Conservation (phyloP, 495 filamentous ascomycete species). For the Penicillium longicatenatum region DNA sequence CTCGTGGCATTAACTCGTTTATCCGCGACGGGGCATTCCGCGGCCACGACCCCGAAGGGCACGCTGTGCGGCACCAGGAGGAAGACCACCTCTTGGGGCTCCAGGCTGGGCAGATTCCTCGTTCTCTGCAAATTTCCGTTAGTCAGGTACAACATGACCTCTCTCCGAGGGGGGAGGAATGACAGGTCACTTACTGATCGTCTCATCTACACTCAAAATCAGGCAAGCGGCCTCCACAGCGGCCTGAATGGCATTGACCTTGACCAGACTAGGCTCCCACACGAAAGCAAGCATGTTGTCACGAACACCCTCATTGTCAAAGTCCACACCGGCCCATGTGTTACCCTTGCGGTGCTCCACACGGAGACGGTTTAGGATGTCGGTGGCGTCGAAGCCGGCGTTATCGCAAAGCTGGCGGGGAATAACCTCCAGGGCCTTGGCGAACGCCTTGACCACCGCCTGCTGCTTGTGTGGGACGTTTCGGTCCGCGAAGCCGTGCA, state of each 20-base stretch:
- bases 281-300: conserved; percentile 95
- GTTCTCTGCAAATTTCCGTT: conserved; percentile 58
- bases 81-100: conserved; percentile 74
- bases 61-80: conserved; percentile 89
- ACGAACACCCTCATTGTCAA: conserved; percentile 83
- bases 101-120: conserved; percentile 85
- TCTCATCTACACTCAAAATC: conserved; percentile 96
- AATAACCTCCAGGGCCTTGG: conserved; percentile 95
- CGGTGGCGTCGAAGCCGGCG: conserved; percentile 95
- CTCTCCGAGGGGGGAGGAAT: neutral
- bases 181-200: conserved; percentile 65
- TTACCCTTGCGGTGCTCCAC: conserved; percentile 92
- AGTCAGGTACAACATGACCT: conserved; percentile 15
- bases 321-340: conserved; percentile 95
- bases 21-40: conserved; percentile 72
- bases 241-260: conserved; percentile 96
- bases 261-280: conserved; percentile 94
- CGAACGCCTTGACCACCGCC: conserved; percentile 94
- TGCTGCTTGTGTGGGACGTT: conserved; percentile 95
- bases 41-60: conserved; percentile 82
- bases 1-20: conserved; percentile 31
- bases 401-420: conserved; percentile 97
- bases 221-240: conserved; percentile 93
- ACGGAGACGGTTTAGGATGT: conserved; percentile 91
- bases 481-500: conserved; percentile 88